A percentile compares a stretch with the other conserved stretches of the same genome.
Evolutionary conservation across 495 filamentous ascomycete genomes (phyloP).

Genomic region (Podospora australis): DNA sequence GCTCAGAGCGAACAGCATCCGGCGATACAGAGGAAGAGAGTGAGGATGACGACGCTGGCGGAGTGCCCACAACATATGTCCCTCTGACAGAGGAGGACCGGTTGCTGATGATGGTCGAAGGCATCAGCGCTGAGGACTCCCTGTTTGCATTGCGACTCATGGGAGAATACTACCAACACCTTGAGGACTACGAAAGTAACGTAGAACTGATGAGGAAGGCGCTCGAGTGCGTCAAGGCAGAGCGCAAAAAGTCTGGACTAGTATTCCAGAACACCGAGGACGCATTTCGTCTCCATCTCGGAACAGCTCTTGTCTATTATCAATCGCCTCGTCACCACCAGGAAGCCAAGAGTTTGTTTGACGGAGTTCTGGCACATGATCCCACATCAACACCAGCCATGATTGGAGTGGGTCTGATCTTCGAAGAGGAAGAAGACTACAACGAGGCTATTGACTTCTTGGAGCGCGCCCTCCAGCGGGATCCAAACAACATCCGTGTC

Average conservation of each 20-base stretch:
- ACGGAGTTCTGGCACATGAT: slow-evolving; percentile 66
- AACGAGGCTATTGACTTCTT: slow-evolving; percentile 71
- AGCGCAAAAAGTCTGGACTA: slow-evolving; percentile 60
- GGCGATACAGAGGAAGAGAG: slow-evolving; percentile 32
- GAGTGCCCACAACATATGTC: slow-evolving; percentile 40
- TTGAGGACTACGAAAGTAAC: slow-evolving; percentile 82
- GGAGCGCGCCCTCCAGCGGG: slow-evolving; percentile 60
- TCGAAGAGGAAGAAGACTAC: slow-evolving; percentile 88
- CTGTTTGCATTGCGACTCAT: slow-evolving; percentile 77
- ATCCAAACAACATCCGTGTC: slow-evolving; percentile 66
- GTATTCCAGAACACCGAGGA: slow-evolving; percentile 60
- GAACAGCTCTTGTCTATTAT: slow-evolving; percentile 75
- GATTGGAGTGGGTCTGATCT: slow-evolving; percentile 83
- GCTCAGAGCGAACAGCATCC: slow-evolving; percentile 10
- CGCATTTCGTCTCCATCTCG: slow-evolving; percentile 67
- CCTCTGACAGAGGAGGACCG: slow-evolving; percentile 62
- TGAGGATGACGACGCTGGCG: slow-evolving; percentile 49
- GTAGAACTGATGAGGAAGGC: slow-evolving; percentile 74
- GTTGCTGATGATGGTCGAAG: slow-evolving; percentile 76
- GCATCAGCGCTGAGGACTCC: slow-evolving; percentile 66
- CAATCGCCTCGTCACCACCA: slow-evolving; percentile 83
- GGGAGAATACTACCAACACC: slow-evolving; percentile 72
- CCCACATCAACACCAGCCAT: slow-evolving; percentile 69
- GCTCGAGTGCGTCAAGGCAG: slow-evolving; percentile 48
- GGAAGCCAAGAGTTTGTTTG: slow-evolving; percentile 79